Evolutionary conservation across 75 land plant genomes (phyloP), one percentile per base, ranked within the genome.

Genomic region (Pseudotsuga menziesii): DNA sequence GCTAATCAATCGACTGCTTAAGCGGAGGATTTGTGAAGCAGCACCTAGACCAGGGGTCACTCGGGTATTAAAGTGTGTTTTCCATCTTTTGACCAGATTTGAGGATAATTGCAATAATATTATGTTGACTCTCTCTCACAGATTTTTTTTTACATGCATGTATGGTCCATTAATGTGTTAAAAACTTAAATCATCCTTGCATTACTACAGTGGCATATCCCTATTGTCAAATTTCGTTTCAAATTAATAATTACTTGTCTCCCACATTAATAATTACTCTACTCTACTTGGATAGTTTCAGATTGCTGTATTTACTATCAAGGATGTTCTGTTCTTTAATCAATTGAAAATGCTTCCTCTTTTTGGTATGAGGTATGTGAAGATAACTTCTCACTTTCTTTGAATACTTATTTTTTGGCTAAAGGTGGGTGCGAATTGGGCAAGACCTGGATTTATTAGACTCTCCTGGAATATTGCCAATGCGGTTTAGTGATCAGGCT

Each of bases 11-110:
- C 95, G 99, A 3, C 84, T 97, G 69, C 76, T 97, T 59, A 97
- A 94, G 78, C 82, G 98, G 11, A 80, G 89, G 80, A 84, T 92
- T 85, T 97, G 99, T 78, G 83, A 85, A 72, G 91, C 99, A 55
- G 99, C 99, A 72, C 89, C 95, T 1, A 83, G 98, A 75, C 95
- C 99, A 41, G 99, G 99, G 35, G 95, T 97, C 17, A 97, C 99
- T 23, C 84, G 95, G 78, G 81, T 82, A 76, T 58, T 97, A 77
- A 92, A 78, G 97, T 94, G 86, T 9, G 86, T 59, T 63, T 67
- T 52, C 35, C 61, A n/a, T 64, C 20, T 55, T 73, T 77, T 3
- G 15, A 67, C 56, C 8, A 4, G 3, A 17, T n/a, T 12, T 8
- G 39, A 22, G 72, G 16, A 41, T 41, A 3, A 69, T 20, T 11